A percentile compares a stretch with the other conserved stretches of the same genome.
Conservation (phyloP, 805 yeast species). For the Yamadazyma sp. region DNA sequence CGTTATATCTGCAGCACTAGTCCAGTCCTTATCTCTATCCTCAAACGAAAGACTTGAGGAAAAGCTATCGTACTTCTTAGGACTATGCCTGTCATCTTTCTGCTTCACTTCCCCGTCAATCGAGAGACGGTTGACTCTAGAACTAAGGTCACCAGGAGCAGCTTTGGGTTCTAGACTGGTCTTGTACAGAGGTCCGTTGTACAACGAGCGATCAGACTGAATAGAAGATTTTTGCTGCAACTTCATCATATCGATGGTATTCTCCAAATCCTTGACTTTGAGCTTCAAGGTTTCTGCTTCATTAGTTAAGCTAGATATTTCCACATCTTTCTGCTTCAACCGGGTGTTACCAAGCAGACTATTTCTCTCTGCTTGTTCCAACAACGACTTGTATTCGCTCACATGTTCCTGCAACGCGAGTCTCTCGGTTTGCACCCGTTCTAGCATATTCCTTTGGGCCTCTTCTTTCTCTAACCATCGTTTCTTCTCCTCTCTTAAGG, state of each 20-base stretch:
- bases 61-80: constrained; percentile 7
- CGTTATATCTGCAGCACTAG: constrained; percentile 86
- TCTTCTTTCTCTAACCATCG: constrained; percentile 33
- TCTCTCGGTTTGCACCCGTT: constrained; percentile 23
- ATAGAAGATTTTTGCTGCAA: constrained; percentile 20
- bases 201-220: constrained; percentile 3
- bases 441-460: constrained; percentile 24
- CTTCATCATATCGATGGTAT: constrained; percentile 35
- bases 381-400: constrained; percentile 22
- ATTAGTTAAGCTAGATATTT: constrained; percentile 55
- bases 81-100: constrained; percentile 9
- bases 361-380: constrained; percentile 37
- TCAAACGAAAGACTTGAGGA: constrained; percentile 2
- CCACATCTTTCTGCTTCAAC: constrained; percentile 68
- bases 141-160: constrained; percentile 37
- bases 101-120: constrained; percentile 26
- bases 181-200: constrained; percentile 7
- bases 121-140: constrained; percentile 41
- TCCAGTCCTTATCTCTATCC: constrained; percentile 54
- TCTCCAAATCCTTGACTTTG: constrained; percentile 55
- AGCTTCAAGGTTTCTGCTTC: constrained; percentile 61
- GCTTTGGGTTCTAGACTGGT: constrained; percentile 15
- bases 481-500: constrained; percentile 53
- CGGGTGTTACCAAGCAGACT: constrained; percentile 45
- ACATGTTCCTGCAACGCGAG: constrained; percentile 25